These are phyloP conservation scores for Candida xiaguanensis DNA, from an alignment of 805 yeast genomes.

Conservation along the genomic window DNA sequence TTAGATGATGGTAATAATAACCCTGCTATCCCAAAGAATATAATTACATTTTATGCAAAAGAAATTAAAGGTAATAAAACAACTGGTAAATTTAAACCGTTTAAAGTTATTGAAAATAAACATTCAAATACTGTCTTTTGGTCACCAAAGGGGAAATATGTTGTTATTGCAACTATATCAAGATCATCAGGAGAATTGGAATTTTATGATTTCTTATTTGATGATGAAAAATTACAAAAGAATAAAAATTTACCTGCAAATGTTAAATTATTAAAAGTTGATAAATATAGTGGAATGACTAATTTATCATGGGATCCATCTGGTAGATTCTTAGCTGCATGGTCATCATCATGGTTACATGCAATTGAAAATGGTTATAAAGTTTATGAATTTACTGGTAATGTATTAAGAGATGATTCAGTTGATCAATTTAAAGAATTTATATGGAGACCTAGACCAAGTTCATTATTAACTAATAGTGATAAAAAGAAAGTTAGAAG, in stretches of 20 bases:
- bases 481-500: conserved; percentile 88
- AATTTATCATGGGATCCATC: conserved; percentile 93
- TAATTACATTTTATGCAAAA: conserved; percentile 80
- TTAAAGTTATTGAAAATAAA: conserved; percentile 57
- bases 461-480: conserved; percentile 64
- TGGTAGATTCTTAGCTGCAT: conserved; percentile 83
- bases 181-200: conserved; percentile 64
- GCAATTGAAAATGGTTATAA: conserved; percentile 88
- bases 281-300: conserved; percentile 73
- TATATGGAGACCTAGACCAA: conserved; percentile 97
- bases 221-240: conserved; percentile 54
- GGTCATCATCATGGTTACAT: conserved; percentile 85
- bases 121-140: conserved; percentile 72
- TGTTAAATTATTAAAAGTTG: conserved; percentile 58
- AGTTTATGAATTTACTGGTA: conserved; percentile 82
- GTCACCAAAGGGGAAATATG: conserved; percentile 93
- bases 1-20: conserved; percentile 53
- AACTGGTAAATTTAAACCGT: conserved; percentile 51
- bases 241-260: conserved; percentile 52
- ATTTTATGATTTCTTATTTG: conserved; percentile 81
- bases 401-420: conserved; percentile 66
- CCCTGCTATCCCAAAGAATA: conserved; percentile 63
- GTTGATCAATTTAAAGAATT: conserved; percentile 84
- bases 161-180: conserved; percentile 47
- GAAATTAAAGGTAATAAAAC: conserved; percentile 44